Base-by-base conservation (phyloP, 768 basidiomycete genomes). In the Tricholoma furcatifolium region DNA sequence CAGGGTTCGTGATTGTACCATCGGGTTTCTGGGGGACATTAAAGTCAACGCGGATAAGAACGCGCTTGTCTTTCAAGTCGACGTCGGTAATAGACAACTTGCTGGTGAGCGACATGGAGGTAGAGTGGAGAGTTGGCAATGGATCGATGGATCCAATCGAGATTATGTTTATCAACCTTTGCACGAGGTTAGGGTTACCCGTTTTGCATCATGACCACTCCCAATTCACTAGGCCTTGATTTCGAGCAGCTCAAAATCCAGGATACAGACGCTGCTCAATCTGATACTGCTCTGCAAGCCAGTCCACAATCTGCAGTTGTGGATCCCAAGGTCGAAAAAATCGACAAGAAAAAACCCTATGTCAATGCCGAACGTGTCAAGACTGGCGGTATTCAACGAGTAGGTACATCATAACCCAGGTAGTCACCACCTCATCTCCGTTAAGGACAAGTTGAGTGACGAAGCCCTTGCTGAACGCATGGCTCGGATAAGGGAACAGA, bases 21-120 rank as follows among this genome's bases (percentile, higher is more conserved):
- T 92, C 88, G 14, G 12, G 14, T 63, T 87, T 82, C 74, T 92
- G 87, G 57, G 93, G 93, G 55, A 96, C 93, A 68, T 96, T 96
- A 78, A 96, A 96, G 77, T 96, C 93, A 60, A 95, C 94, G 61
- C 93, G 89, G 66, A 96, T 91, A 66, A 96, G 87, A 61, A 94
- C 91, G 59, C 91, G 89, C 71, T 90, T 93, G 64, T 77, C 87
- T 60, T 83, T 83, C 79, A 98, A 85, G 61, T 87, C 82, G 66
- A 96, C 76, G 73, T 98, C 96, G 56, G 85, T 89, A 73, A 98
- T 91, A 56, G 90, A 81, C 60, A 98, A 83, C 72, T 98, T 98
- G 76, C 87, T 93, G 21, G 95, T 86, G 70, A 98, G 88, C 53
- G 94, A 97, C 95, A 98, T 86, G 65, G 71, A 80, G 55, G 66